Evolutionary conservation across 257 asterid species (phyloP), one percentile per base, ranked within the genome.

Genomic region (Coffea eugenioides): DNA sequence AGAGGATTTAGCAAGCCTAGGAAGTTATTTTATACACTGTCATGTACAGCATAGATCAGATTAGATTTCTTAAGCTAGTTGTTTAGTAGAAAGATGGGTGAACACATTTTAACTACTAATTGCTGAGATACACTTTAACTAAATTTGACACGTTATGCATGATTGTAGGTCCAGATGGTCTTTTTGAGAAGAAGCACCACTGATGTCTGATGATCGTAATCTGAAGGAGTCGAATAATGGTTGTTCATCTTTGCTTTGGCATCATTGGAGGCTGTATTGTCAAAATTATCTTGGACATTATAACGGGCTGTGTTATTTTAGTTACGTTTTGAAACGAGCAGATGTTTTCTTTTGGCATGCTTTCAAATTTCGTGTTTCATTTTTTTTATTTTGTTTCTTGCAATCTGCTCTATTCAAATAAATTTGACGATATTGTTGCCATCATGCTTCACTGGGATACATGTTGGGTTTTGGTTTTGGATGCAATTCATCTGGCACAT

Each of bases 81-180:
- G 3, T 12, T 65, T 8, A n/a, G 36, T 14, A 9, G 16, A n/a
- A n/a, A 11, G 16, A 62, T 62, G 69, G 69, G 11, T 56, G 36
- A 57, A 34, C 49, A 34, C 31, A 20, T 23, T 36, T 11, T 34
- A 21, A 39, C 36, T 39, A 36, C 54, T 51, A 51, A 13, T 11
- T 13, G 57, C 3, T 31, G 31, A 14, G 3, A 20, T 57, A 9
- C 18, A 56, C 7, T 46, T 8, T 56, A 65, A 43, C 48, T 36
- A 7, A 71, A 23, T 69, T 80, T 34, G 69, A 78, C 77, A 20
- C 39, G 71, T 46, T 69, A 68, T 77, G 49, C 45, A 65, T 74
- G 69, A 67, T 25, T 87, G 85, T 90, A 91, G 97, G 98, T 85
- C 97, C 97, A n/a, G 97, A 91, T 88, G 98, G 97, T 46, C 92